Evolutionary conservation across 2,329 filamentous ascomycete genomes (phyloP).

Genomic region (Aureobasidium lini): DNA sequence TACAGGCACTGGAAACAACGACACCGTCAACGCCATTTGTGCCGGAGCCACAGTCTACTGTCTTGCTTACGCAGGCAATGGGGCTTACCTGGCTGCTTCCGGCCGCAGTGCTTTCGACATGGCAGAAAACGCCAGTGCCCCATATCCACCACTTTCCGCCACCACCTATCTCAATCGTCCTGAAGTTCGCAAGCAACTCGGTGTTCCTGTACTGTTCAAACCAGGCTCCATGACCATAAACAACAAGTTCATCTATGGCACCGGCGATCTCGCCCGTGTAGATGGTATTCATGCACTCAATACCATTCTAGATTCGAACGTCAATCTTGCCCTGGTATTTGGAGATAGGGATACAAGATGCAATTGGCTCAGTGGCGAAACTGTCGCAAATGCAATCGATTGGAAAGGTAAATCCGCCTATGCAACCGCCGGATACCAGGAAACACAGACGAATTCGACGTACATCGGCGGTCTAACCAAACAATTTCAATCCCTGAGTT

Average conservation of each 20-base stretch:
- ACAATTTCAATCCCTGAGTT: conserved; percentile 28
- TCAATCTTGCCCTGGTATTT: conserved; percentile 62
- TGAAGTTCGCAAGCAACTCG: background rate
- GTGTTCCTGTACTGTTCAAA: background rate
- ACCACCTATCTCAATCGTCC: background rate
- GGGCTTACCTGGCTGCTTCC: background rate
- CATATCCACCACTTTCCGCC: background rate
- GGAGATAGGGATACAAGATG: conserved; percentile 45
- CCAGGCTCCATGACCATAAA: background rate
- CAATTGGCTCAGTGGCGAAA: background rate
- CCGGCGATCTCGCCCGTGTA: conserved; percentile 39
- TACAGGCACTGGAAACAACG: background rate
- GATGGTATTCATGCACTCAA: conserved; percentile 32
- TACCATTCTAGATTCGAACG: conserved; percentile 33
- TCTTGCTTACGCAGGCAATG: background rate
- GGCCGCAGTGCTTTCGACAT: background rate
- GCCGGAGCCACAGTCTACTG: background rate
- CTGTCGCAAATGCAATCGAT: background rate
- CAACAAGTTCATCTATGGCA: background rate
- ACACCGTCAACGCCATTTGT: background rate
- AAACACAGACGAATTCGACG: conserved; percentile 22
- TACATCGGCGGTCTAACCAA: conserved; percentile 25
- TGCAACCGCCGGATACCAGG: conserved; percentile 15
- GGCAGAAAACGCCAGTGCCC: background rate
- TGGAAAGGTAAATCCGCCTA: background rate